These are phyloP conservation scores for Diaporthe citri DNA, from an alignment of 2,329 filamentous ascomycete genomes.

Conservation along the genomic window DNA sequence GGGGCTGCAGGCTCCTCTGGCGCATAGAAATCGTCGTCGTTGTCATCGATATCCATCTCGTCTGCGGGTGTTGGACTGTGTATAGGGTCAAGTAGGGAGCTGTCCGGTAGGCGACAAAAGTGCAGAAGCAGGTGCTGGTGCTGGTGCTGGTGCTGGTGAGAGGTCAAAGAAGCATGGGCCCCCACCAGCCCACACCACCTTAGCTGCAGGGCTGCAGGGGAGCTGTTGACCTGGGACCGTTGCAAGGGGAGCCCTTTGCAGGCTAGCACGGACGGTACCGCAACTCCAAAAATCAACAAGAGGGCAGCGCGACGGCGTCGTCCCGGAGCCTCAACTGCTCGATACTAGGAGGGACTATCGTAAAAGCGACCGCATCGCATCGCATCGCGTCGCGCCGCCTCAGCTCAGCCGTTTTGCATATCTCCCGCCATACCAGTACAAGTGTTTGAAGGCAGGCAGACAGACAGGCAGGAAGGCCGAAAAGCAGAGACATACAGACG, in stretches of 20 bases:
- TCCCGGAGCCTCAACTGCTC: constrained; percentile 10
- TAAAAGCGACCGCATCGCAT: background rate
- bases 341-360: background rate
- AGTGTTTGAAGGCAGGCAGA: background rate
- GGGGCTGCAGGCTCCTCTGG: constrained; percentile 65
- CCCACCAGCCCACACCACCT: background rate
- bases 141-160: background rate
- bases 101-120: constrained; percentile 13
- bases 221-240: background rate
- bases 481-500: background rate
- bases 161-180: constrained; percentile 21
- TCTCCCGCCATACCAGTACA: background rate
- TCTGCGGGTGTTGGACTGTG: background rate
- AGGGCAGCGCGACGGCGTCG: background rate
- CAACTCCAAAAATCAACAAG: constrained; percentile 25
- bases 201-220: constrained; percentile 15
- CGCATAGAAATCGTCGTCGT: constrained; percentile 75
- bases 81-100: background rate
- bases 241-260: background rate
- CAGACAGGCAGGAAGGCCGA: background rate
- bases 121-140: background rate
- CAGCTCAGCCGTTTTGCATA: background rate
- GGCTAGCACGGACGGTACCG: background rate
- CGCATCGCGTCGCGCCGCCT: background rate
- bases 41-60: constrained; percentile 74